These are phyloP conservation scores for Penicillium paneum DNA, from an alignment of 2,329 filamentous ascomycete species.

Conservation along the genomic window DNA sequence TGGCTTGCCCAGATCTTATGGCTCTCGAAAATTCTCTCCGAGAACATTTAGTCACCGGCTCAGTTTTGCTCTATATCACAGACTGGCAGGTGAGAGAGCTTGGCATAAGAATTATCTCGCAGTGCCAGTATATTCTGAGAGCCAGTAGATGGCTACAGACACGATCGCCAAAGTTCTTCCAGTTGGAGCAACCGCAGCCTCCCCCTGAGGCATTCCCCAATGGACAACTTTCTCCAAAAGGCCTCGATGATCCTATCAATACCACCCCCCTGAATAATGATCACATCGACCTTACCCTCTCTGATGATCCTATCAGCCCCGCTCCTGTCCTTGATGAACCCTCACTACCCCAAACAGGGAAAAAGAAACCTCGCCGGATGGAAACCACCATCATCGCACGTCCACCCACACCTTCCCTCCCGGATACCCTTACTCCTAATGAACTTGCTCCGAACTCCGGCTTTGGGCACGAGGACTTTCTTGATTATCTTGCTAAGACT, in stretches of 20 bases:
- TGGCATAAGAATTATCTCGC: not conserved
- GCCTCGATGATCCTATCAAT: not conserved
- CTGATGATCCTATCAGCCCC: not conserved
- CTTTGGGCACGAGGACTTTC: not conserved
- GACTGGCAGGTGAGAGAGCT: not conserved
- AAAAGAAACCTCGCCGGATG: not conserved
- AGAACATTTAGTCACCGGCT: not conserved
- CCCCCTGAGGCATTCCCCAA: not conserved
- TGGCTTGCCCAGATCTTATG: not conserved
- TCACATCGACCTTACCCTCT: not conserved
- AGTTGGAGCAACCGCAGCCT: not conserved
- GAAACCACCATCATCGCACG: not conserved
- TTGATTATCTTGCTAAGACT: not conserved
- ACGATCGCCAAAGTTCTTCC: not conserved
- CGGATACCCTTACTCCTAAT: no score
- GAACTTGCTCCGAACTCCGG: not conserved
- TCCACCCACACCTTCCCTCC: not conserved
- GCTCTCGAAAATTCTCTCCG: not conserved
- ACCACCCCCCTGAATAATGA: not conserved
- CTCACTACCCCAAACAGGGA: not conserved
- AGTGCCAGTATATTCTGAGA: not conserved
- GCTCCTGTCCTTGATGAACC: not conserved
- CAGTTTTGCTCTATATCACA: not conserved
- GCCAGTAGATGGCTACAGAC: not conserved
- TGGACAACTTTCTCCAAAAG: not conserved